Percentiles rank a stretch among this genome's conserved stretches.
These are phyloP conservation scores for Russula sp. DNA, from an alignment of 768 basidiomycete species.

Conservation along the genomic window DNA sequence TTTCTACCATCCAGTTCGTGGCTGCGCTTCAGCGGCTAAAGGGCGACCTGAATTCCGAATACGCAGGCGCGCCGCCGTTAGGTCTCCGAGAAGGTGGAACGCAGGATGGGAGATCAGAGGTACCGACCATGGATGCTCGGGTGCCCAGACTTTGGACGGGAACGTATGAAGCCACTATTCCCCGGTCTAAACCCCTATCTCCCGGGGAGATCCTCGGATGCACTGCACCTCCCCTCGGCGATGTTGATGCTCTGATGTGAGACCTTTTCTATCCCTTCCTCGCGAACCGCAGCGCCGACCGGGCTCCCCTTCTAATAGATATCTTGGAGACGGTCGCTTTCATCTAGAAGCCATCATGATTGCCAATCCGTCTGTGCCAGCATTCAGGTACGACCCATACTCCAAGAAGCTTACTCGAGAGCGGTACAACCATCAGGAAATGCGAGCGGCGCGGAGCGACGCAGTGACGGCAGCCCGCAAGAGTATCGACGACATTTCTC, in stretches of 20 bases:
- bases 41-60: slow-evolving; percentile 58
- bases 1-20: slow-evolving; percentile 97
- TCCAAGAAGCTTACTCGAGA: slow-evolving; percentile 95
- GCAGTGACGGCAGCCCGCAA: slow-evolving; percentile 71
- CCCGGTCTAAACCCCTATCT: slow-evolving; percentile 84
- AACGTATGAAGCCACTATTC: slow-evolving; percentile 69
- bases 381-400: slow-evolving; percentile 98
- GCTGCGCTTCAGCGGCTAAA: slow-evolving; percentile 84
- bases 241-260: slow-evolving; percentile 89
- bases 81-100: slow-evolving; percentile 22
- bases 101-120: slow-evolving; percentile 5
- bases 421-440: slow-evolving; percentile 82
- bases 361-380: slow-evolving; percentile 91
- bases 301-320: slow-evolving; percentile 44
- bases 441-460: slow-evolving; percentile 67
- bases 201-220: slow-evolving; percentile 98
- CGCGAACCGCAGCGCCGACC: slow-evolving; percentile 7
- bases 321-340: slow-evolving; percentile 96
- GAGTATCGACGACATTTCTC: slow-evolving; percentile 40
- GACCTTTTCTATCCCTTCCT: slow-evolving; percentile 27
- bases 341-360: slow-evolving; percentile 99
- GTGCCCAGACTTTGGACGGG: slow-evolving; percentile 44
- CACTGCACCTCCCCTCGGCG: slow-evolving; percentile 77
- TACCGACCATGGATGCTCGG: slow-evolving; percentile 12
- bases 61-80: slow-evolving; percentile 23